Evolutionary conservation across 768 basidiomycete genomes (phyloP).

Genomic region (Calocybe indica): DNA sequence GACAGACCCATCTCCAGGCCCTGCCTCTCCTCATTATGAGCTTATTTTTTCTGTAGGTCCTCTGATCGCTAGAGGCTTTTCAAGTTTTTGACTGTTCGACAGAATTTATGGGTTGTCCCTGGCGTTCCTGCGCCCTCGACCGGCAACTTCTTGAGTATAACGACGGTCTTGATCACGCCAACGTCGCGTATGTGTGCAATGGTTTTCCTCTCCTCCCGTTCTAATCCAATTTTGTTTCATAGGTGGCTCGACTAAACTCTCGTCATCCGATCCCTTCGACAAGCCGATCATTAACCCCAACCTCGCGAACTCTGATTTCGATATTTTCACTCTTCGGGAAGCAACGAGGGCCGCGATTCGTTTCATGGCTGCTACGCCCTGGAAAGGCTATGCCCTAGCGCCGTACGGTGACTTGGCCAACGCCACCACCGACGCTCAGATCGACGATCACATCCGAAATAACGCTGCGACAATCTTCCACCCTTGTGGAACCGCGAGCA

Average conservation of each 20-base stretch:
- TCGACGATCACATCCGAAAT: slow-evolving; percentile 20
- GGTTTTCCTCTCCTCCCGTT: not conserved
- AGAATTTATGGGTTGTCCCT: not conserved
- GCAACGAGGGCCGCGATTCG: slow-evolving; percentile 2
- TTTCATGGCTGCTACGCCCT: slow-evolving; percentile 4
- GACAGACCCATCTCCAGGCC: slow-evolving; percentile 6
- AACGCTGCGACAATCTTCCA: slow-evolving; percentile 15
- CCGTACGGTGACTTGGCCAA: slow-evolving; percentile 1
- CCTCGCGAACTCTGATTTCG: slow-evolving; percentile 22
- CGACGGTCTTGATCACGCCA: not conserved
- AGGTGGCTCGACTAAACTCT: slow-evolving; percentile 2
- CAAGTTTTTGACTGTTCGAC: not conserved
- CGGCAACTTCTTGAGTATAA: not conserved
- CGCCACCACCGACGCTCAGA: slow-evolving; percentile 19
- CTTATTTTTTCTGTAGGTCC: slow-evolving; percentile 5
- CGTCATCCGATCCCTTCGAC: slow-evolving; percentile 6
- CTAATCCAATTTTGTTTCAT: not conserved
- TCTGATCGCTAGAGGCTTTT: not conserved
- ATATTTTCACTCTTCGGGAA: slow-evolving; percentile 8
- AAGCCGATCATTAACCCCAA: slow-evolving; percentile 10
- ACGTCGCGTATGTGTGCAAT: not conserved
- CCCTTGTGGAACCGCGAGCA: slow-evolving; percentile 18
- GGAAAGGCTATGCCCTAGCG: slow-evolving; percentile 1
- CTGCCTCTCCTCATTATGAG: slow-evolving; percentile 9
- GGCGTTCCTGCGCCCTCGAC: not conserved